Evolutionary conservation across 768 basidiomycete species (phyloP).

Genomic region (Mycena epipterygia): DNA sequence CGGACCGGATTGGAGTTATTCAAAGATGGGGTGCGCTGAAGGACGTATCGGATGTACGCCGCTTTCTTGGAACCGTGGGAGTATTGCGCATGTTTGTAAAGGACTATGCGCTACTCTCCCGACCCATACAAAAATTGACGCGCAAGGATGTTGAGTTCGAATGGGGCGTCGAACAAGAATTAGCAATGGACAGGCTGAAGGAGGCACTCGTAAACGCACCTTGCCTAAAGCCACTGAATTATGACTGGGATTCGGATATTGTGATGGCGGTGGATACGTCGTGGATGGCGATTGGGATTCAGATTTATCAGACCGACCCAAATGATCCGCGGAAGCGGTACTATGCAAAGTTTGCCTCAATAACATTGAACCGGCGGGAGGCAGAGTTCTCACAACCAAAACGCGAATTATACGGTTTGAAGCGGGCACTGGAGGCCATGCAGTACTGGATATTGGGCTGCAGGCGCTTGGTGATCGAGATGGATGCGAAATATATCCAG

Average conservation of each 20-base stretch:
- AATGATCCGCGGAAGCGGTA: slow-evolving; percentile 36
- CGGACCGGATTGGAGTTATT: slow-evolving; percentile 42
- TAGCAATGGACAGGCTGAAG: slow-evolving; percentile 40
- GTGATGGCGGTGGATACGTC: slow-evolving; percentile 48
- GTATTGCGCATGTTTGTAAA: slow-evolving; percentile 37
- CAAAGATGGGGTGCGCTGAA: slow-evolving; percentile 33
- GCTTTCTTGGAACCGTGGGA: slow-evolving; percentile 48
- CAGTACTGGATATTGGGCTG: slow-evolving; percentile 39
- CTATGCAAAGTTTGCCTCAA: slow-evolving; percentile 53
- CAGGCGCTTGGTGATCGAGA: slow-evolving; percentile 48
- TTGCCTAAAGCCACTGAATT: slow-evolving; percentile 46
- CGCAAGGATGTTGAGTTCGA: slow-evolving; percentile 36
- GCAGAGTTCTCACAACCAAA: slow-evolving; percentile 55
- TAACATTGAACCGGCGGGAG: slow-evolving; percentile 52
- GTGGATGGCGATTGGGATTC: slow-evolving; percentile 50
- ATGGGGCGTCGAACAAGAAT: slow-evolving; percentile 46
- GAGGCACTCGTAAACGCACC: slow-evolving; percentile 31
- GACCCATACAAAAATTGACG: slow-evolving; percentile 32
- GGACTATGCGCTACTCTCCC: slow-evolving; percentile 29
- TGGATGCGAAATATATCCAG: slow-evolving; percentile 50
- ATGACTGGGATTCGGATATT: slow-evolving; percentile 39
- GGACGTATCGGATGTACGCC: slow-evolving; percentile 33
- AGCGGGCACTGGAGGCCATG: slow-evolving; percentile 37
- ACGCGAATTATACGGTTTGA: slow-evolving; percentile 54
- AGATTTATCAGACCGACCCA: slow-evolving; percentile 50